phyloP scores from a whole-genome alignment of 2,329 filamentous ascomycete species.

The Rutstroemia sp. region DNA sequence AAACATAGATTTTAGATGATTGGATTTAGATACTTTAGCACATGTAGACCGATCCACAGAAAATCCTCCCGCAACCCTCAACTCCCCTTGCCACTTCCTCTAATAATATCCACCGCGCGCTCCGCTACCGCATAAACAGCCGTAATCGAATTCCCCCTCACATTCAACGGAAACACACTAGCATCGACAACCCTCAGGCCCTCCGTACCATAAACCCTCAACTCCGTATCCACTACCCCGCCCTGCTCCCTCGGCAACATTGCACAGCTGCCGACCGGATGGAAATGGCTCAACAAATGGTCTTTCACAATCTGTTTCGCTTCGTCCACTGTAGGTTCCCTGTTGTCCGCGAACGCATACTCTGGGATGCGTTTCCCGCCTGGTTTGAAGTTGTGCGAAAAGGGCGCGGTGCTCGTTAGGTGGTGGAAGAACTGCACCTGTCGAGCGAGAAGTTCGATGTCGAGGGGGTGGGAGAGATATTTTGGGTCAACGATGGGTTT shows the following conservation, averaged over 20 bases:
- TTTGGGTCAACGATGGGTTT: slow-evolving; percentile 32
- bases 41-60: too few relatives aligned
- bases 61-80: too few relatives aligned
- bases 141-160: neutral
- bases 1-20: too few relatives aligned
- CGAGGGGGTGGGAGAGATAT: slow-evolving; percentile 27
- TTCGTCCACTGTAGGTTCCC: neutral
- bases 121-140: slow-evolving; percentile 8
- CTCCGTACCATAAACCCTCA: slow-evolving; percentile 1
- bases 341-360: neutral
- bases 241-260: slow-evolving; percentile 3
- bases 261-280: neutral
- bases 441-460: neutral
- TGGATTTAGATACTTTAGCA: too few relatives aligned
- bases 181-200: slow-evolving; percentile 1
- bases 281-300: neutral
- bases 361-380: neutral
- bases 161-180: slow-evolving; percentile 2
- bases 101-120: slow-evolving; percentile 7
- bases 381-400: neutral
- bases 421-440: neutral
- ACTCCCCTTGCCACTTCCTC: neutral
- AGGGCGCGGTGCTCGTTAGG: neutral
- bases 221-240: slow-evolving; percentile 1
- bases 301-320: neutral